These are phyloP conservation scores for Mortierella sp. DNA, from an alignment of 371 early-diverging fungal genomes.

Conservation along the genomic window DNA sequence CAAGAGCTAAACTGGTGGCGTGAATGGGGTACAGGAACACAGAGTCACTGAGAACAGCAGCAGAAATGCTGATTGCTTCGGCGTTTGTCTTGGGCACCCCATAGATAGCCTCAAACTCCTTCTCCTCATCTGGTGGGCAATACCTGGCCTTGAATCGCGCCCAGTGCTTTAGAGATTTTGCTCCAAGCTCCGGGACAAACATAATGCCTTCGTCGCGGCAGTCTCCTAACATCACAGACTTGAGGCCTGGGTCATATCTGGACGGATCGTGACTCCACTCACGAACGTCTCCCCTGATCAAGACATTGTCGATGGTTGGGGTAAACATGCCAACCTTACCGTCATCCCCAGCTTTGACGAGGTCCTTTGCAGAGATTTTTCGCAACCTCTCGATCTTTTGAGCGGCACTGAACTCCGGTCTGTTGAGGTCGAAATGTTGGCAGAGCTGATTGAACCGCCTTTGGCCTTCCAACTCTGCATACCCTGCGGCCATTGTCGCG, in stretches of 20 bases:
- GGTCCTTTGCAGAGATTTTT: slow-evolving; percentile 40
- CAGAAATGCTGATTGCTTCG: slow-evolving; percentile 41
- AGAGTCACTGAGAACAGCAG: slow-evolving; percentile 41
- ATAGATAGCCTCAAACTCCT: slow-evolving; percentile 49
- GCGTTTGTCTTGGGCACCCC: slow-evolving; percentile 44
- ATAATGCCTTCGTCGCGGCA: slow-evolving; percentile 51
- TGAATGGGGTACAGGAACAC: slow-evolving; percentile 52
- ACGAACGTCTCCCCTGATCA: slow-evolving; percentile 37
- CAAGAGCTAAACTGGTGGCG: slow-evolving; percentile 30
- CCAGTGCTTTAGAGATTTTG: slow-evolving; percentile 45
- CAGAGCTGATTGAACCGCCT: slow-evolving; percentile 45
- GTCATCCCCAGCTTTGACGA: slow-evolving; percentile 40
- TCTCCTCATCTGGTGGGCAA: slow-evolving; percentile 48
- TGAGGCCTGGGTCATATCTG: slow-evolving; percentile 38
- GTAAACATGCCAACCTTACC: slow-evolving; percentile 44
- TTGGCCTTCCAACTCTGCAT: slow-evolving; percentile 41
- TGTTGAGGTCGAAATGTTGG: slow-evolving; percentile 25
- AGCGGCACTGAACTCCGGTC: slow-evolving; percentile 17
- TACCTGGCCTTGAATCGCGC: slow-evolving; percentile 40
- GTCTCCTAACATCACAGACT: slow-evolving; percentile 52
- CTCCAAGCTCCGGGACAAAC: slow-evolving; percentile 44
- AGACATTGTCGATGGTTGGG: slow-evolving; percentile 40
- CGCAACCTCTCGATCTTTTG: slow-evolving; percentile 36
- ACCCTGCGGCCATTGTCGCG: slow-evolving; percentile 38
- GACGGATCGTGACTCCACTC: slow-evolving; percentile 39